Evolutionary conservation across 2,329 filamentous ascomycete species (phyloP), one percentile per base, ranked within the genome.

Genomic region (Bipolaris gigantea): DNA sequence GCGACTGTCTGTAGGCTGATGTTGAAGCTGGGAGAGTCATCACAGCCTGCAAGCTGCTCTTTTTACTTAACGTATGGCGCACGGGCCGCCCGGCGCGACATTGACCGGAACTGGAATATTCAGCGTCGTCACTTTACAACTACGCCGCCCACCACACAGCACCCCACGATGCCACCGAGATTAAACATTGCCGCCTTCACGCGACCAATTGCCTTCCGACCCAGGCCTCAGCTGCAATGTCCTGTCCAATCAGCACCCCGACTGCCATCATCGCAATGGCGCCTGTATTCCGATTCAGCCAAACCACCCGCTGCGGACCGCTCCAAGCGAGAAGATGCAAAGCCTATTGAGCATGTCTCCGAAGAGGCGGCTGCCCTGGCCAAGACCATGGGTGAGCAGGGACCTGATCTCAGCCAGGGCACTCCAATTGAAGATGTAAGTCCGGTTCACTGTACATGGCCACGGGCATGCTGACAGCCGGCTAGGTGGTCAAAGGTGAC

Each of bases 361-460:
- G 84, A 89, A 67, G 86, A 89, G 71, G 85, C 85, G 30, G 82
- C 82, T 35, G 81, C 83, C 62, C 80, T 83, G 60, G 81, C 80
- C 23, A 79, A 83, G 65, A 81, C 84, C 23, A 83, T 79, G 65
- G 83, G 85, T 49, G 75, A 79, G 49, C 73, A 80, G 50, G 79
- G 81, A 23, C 87, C 86, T 18, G 86, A 89, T 65, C 66, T 88
- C 33, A 80, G 82, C 44, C 84, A 88, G 68, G 86, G 86, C 15
- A 86, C 86, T 45, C 85, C 85, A 7, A 80, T 89, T 59, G 80
- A 85, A 70, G 86, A 89, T 75, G 86, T 88, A 67, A 53, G 63
- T 34, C 34, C 25, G 21, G 15, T 21, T 25, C 30, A 30, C 25
- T 25, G 21, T 7, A 27, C 27, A 25, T 33, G 18, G 44, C 41